These are phyloP conservation scores for Colletotrichum sublineola DNA, from an alignment of 2,329 filamentous ascomycete genomes.

Conservation along the genomic window DNA sequence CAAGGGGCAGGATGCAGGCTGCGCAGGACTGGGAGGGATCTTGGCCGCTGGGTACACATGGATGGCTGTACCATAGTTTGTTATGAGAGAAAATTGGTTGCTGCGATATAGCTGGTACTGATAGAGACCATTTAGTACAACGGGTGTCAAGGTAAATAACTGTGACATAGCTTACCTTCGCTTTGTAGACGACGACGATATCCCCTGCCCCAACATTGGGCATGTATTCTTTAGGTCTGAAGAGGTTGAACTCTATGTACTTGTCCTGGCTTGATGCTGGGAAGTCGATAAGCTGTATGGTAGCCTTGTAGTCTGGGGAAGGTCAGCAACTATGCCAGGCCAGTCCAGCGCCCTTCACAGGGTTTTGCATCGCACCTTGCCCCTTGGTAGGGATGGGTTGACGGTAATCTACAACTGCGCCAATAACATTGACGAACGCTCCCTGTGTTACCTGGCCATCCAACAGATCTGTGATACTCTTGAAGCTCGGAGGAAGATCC, in stretches of 20 bases:
- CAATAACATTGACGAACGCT: conserved; percentile 71
- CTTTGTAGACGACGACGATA: conserved; percentile 72
- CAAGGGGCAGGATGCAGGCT: conserved; percentile 45
- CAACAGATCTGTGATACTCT: conserved; percentile 58
- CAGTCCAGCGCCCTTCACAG: not conserved
- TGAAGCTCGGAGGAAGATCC: conserved; percentile 57
- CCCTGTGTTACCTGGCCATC: conserved; percentile 51
- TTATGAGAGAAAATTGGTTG: conserved; percentile 57
- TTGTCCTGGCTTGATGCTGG: conserved; percentile 61
- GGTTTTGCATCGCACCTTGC: conserved; percentile 58
- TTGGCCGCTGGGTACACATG: conserved; percentile 57
- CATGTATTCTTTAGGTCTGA: conserved; percentile 65
- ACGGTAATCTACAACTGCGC: conserved; percentile 76
- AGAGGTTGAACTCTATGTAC: conserved; percentile 69
- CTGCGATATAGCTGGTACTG: conserved; percentile 58
- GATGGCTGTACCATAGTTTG: conserved; percentile 58
- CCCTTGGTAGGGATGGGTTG: conserved; percentile 64
- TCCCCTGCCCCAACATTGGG: conserved; percentile 67
- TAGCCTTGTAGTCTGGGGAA: conserved; percentile 69
- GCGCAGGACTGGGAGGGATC: conserved; percentile 56
- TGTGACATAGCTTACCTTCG: conserved; percentile 60
- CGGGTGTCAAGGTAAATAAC: not conserved
- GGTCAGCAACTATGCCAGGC: conserved; percentile 23
- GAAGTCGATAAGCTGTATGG: conserved; percentile 71
- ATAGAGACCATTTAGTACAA: conserved; percentile 15